Evolutionary conservation across 768 basidiomycete genomes (phyloP).

Genomic region (Cystofilobasidium capitatum): DNA sequence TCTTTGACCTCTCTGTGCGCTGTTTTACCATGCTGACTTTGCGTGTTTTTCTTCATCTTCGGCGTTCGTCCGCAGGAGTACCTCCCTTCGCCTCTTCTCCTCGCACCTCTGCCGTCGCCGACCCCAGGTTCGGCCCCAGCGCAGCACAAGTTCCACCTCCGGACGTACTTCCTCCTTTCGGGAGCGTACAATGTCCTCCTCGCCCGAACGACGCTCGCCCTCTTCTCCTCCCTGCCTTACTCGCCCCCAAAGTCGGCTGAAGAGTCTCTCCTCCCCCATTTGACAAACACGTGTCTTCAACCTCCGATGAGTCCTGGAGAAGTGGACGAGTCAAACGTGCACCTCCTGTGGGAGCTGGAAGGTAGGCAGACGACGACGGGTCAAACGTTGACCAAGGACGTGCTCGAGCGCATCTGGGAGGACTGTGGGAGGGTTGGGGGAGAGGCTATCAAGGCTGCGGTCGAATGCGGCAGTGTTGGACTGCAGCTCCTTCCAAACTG

Average conservation of each 20-base stretch:
- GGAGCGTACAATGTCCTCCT: constrained; percentile 72
- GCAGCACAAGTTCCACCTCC: constrained; percentile 70
- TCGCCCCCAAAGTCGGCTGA: constrained; percentile 40
- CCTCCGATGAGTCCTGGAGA: constrained; percentile 29
- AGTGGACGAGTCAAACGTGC: constrained; percentile 45
- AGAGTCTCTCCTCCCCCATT: constrained; percentile 54
- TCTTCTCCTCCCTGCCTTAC: constrained; percentile 76
- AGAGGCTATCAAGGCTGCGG: constrained; percentile 76
- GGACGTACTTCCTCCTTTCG: constrained; percentile 57
- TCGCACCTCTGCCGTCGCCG: constrained; percentile 53
- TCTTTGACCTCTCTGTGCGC: not conserved
- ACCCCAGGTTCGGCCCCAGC: constrained; percentile 60
- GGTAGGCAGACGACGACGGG: constrained; percentile 43
- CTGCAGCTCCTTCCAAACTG: constrained; percentile 25
- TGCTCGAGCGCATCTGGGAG: constrained; percentile 49
- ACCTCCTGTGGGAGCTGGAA: constrained; percentile 67
- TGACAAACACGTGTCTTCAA: constrained; percentile 89
- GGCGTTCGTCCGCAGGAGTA: constrained; percentile 64
- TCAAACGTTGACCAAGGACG: constrained; percentile 37
- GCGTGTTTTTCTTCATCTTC: too few species aligned
- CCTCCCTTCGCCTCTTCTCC: constrained; percentile 60
- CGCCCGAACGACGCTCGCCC: constrained; percentile 68
- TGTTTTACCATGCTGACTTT: not conserved
- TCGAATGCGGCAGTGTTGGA: constrained; percentile 63
- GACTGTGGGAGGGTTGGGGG: constrained; percentile 55